These are phyloP conservation scores for Piloderma croceum DNA, from an alignment of 768 basidiomycete species.

Conservation along the genomic window DNA sequence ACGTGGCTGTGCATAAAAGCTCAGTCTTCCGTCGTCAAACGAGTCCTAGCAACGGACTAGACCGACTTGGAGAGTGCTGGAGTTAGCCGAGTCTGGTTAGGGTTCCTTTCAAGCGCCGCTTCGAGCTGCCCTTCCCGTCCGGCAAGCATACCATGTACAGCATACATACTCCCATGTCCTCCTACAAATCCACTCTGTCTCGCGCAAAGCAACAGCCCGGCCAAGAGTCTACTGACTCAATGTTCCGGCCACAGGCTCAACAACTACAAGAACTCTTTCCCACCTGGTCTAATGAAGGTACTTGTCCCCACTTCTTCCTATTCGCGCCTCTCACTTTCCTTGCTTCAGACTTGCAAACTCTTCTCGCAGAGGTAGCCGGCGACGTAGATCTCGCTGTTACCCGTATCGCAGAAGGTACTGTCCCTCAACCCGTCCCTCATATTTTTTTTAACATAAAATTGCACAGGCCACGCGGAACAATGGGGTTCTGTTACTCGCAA, in stretches of 20 bases:
- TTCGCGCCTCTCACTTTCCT: slow-evolving; percentile 17
- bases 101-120: too few relatives aligned
- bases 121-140: too few relatives aligned
- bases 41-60: too few relatives aligned
- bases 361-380: slow-evolving; percentile 62
- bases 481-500: slow-evolving; percentile 83
- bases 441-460: slow-evolving; percentile 15
- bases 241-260: slow-evolving; percentile 48
- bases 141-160: too few relatives aligned
- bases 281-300: slow-evolving; percentile 65
- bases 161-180: too few relatives aligned
- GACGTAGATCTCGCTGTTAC: slow-evolving; percentile 65
- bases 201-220: slow-evolving; percentile 33
- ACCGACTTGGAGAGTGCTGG: too few relatives aligned
- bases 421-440: slow-evolving; percentile 7
- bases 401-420: slow-evolving; percentile 73
- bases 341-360: slow-evolving; percentile 56
- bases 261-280: slow-evolving; percentile 72
- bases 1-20: too few relatives aligned
- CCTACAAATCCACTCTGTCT: slow-evolving; percentile 47
- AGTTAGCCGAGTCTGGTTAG: too few relatives aligned
- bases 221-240: slow-evolving; percentile 29
- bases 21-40: too few relatives aligned
- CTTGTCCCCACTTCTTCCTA: slow-evolving; percentile 11
- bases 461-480: slow-evolving; percentile 63